A percentile compares a stretch with the other conserved stretches of the same genome.
phyloP scores from a whole-genome alignment of 805 yeast species.

The Barnettozyma sucrosica region DNA sequence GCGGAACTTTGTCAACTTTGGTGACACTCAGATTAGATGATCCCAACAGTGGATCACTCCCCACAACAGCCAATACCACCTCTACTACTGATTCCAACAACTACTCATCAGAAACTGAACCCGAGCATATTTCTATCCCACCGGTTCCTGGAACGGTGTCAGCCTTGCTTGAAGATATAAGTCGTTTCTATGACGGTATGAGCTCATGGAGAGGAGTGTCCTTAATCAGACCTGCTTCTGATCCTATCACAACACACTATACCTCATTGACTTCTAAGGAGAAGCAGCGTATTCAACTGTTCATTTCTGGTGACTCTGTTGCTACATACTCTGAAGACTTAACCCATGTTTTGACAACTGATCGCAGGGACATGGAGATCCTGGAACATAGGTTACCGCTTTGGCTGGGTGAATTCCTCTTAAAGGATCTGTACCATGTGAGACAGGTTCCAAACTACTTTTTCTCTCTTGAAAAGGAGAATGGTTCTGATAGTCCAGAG shows the following conservation, averaged over 20 bases:
- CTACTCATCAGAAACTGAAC: background rate
- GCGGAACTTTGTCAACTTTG: background rate
- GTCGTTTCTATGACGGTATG: background rate
- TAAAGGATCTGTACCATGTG: slow-evolving; percentile 38
- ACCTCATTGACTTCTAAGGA: background rate
- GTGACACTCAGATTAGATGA: background rate
- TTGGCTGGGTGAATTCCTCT: slow-evolving; percentile 55
- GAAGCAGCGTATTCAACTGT: slow-evolving; percentile 1
- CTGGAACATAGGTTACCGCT: slow-evolving; percentile 48
- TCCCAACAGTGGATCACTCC: background rate
- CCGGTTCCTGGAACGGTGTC: background rate
- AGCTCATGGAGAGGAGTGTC: background rate
- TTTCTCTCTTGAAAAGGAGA: slow-evolving; percentile 34
- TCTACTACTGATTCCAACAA: background rate
- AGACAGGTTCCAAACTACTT: slow-evolving; percentile 50
- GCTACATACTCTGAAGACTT: slow-evolving; percentile 35
- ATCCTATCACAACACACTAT: slow-evolving; percentile 1
- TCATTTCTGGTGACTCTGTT: background rate
- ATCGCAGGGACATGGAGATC: background rate
- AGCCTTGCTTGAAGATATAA: background rate
- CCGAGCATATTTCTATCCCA: background rate
- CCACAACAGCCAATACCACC: background rate
- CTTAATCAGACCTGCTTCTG: background rate
- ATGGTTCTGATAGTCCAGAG: slow-evolving; percentile 10
- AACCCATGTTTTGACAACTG: background rate